Evolutionary conservation across 139 green algal species (phyloP), one percentile per base, ranked within the genome.

Genomic region (Chlorella sp.): DNA sequence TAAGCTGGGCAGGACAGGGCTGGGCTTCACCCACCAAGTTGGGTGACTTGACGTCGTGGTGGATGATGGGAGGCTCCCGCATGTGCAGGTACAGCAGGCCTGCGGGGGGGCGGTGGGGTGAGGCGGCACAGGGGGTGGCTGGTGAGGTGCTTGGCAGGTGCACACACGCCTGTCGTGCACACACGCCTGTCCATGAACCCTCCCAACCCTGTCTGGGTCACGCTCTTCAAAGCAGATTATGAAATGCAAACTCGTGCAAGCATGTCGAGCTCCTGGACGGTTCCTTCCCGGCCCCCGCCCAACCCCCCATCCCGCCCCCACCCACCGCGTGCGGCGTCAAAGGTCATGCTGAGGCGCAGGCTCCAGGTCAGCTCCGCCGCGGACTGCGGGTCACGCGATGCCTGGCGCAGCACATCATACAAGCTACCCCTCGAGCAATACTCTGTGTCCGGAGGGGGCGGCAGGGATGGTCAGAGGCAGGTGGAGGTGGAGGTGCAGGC

Each of bases 61-160:
- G 75, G 75, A 81, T 81, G 75, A 81, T 81, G 12, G 75, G 75
- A 0, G 75, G 75, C 34, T 42, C 14, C 34, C 75, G 75, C 16
- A 48, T 48, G 75, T 81, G 78, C 78, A 83, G 78, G 78, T 61
- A 83, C 78, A 83, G 40, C 78, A 83, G 78, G 78, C 78, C 71
- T 64, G 78, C 78, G 36, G 15, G 71, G 18, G 19, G 71, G 14
- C 71, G 16, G 1, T 1, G 71, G 71, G 18, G 9, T 78, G 71
- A 39, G 21, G 40, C 19, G 32, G 32, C 2, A n/a, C n/a, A n/a
- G n/a, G 71, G 71, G 30, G n/a, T 79, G 71, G 64, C 48, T 57
- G 48, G 48, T 57, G 48, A 57, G 7, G 48, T 9, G 9, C 48
- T 9, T 5, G 48, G 48, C 48, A 9, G 48, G 48, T 9, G 7